Conservation (phyloP, 2,329 filamentous ascomycete genomes). For the Aspergillus melleus region DNA sequence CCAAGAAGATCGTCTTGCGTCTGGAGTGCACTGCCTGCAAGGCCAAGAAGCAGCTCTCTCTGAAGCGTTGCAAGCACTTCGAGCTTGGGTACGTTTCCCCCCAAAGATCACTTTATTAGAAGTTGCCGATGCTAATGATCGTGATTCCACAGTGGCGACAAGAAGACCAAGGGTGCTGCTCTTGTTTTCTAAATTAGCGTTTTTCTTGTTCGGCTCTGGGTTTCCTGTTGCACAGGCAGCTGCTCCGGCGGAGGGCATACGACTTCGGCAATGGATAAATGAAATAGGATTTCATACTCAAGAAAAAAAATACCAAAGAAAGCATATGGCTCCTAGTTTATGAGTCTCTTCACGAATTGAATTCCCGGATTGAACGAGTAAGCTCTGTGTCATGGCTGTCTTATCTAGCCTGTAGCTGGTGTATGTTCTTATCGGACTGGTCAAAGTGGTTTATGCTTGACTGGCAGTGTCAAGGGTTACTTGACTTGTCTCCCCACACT, state of each 20-base stretch:
- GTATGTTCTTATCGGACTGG: too few relatives aligned
- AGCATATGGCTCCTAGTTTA: conserved; percentile 37
- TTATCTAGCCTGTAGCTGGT: neutral
- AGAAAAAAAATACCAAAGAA: conserved; percentile 34
- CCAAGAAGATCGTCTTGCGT: conserved; percentile 99
- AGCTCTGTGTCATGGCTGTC: neutral
- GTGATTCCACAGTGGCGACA: conserved; percentile 78
- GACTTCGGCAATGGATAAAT: conserved; percentile 44
- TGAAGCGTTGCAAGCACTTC: conserved; percentile 99
- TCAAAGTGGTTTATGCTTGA: too few relatives aligned
- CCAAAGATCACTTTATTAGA: neutral
- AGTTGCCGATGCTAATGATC: conserved; percentile 42
- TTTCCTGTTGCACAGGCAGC: conserved; percentile 41
- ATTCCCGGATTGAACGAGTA: conserved; percentile 7
- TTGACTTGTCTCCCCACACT: neutral
- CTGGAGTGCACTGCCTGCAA: conserved; percentile 98
- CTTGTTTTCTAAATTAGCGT: conserved; percentile 87
- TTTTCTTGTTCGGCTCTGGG: conserved; percentile 46
- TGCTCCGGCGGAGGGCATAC: conserved; percentile 37
- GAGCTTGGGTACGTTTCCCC: conserved; percentile 81
- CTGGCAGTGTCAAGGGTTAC: too few relatives aligned
- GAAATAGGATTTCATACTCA: conserved; percentile 44
- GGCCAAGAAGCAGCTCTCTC: conserved; percentile 93
- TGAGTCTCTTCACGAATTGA: conserved; percentile 30
- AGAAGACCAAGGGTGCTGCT: conserved; percentile 99